These are phyloP conservation scores for Inosperma sp. DNA, from an alignment of 768 basidiomycete genomes.

Conservation along the genomic window DNA sequence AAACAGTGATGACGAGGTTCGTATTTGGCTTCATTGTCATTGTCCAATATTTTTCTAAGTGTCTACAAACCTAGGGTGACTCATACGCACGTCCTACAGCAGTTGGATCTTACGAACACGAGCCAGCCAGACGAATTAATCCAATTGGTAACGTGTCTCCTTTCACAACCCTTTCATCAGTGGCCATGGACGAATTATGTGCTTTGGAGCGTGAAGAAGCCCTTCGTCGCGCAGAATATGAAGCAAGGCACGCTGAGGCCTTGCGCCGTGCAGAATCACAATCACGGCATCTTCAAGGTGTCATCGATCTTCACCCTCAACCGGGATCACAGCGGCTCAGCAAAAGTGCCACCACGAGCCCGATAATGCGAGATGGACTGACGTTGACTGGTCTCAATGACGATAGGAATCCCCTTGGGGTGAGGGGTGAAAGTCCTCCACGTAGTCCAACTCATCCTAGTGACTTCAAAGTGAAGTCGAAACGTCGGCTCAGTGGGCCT, in stretches of 20 bases:
- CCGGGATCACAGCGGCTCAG: constrained; percentile 31
- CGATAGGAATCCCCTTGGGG: constrained; percentile 39
- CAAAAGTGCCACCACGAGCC: constrained; percentile 69
- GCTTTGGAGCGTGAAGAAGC: constrained; percentile 86
- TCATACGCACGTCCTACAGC: constrained; percentile 57
- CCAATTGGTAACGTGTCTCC: constrained; percentile 34
- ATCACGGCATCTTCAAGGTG: constrained; percentile 40
- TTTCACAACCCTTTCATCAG: constrained; percentile 63
- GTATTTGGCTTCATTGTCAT: constrained; percentile 23
- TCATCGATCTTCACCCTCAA: constrained; percentile 21
- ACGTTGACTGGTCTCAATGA: constrained; percentile 23
- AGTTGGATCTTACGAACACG: constrained; percentile 41
- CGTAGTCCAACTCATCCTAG: constrained; percentile 15
- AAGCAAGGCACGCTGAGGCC: constrained; percentile 67
- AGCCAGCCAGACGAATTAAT: constrained; percentile 32
- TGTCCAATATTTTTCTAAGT: constrained; percentile 5
- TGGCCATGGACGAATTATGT: constrained; percentile 87
- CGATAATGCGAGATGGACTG: constrained; percentile 40
- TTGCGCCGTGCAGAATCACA: constrained; percentile 70
- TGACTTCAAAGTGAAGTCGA: constrained; percentile 19
- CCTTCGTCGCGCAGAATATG: constrained; percentile 79
- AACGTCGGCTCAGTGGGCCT: constrained; percentile 51
- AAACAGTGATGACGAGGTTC: constrained; percentile 81
- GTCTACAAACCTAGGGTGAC: constrained; percentile 35
- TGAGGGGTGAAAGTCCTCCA: constrained; percentile 36